Conservation (phyloP, 2,329 filamentous ascomycete genomes). For the Thelonectria blattea region DNA sequence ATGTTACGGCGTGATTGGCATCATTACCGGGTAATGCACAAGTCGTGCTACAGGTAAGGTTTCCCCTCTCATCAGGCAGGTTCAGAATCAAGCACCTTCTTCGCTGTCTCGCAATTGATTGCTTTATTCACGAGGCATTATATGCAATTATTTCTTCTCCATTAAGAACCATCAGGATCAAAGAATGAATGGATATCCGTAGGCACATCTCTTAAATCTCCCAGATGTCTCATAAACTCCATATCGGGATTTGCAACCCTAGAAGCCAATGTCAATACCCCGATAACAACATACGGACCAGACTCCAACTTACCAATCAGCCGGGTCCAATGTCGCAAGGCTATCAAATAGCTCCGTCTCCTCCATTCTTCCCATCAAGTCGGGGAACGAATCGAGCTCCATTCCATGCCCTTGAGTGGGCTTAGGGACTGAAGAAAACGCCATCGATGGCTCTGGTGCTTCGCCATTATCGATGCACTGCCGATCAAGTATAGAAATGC, state of each 20-base stretch:
- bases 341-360: slow-evolving; percentile 20
- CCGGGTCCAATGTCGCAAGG: slow-evolving; percentile 14
- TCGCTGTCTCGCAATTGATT: too few relatives aligned
- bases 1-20: too few relatives aligned
- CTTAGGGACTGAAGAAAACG: background rate
- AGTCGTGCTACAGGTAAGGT: too few relatives aligned
- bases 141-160: background rate
- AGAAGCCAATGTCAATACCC: background rate
- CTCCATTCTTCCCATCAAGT: slow-evolving; percentile 2
- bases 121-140: background rate
- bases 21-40: too few relatives aligned
- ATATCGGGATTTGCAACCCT: slow-evolving; percentile 19
- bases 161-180: background rate
- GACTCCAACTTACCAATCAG: slow-evolving; percentile 15
- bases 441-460: background rate
- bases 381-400: background rate
- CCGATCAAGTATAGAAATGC: background rate
- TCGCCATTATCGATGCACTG: background rate
- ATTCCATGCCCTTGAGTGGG: background rate
- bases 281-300: background rate
- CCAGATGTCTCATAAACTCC: slow-evolving; percentile 21
- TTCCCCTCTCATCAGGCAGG: too few relatives aligned
- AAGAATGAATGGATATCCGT: slow-evolving; percentile 13
- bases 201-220: slow-evolving; percentile 5
- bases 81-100: too few relatives aligned